Evolutionary conservation across 2,329 filamentous ascomycete genomes (phyloP), one percentile per base, ranked within the genome.

Genomic region (Clonostachys rhizophaga): DNA sequence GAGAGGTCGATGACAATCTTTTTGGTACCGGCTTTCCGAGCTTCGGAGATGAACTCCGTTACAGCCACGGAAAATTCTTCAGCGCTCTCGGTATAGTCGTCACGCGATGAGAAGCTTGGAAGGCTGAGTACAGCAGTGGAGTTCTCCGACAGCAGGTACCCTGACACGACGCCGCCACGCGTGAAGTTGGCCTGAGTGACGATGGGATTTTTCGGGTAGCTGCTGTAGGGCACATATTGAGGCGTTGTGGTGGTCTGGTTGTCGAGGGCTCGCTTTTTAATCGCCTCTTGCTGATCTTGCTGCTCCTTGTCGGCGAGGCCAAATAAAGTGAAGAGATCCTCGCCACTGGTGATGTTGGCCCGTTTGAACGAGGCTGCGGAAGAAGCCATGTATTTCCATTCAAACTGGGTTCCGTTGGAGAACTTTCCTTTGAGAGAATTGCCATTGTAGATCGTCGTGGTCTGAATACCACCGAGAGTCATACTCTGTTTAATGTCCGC

Each of bases 1-100:
- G 76, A 73, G 7, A 87, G 57, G 52, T 88, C 85, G 49, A 88
- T 76, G 33, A 88, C 70, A 6, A 88, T 67, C 58, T 79, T 82
- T 3, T 68, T 78, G 58, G 82, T 83, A 3, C 71, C 69, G 3
- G 66, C 65, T 3, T 59, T 52, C 40, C 71, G 69, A 42, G 33
- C 18, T 42, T 30, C 14, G 6, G 40, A 18, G 40, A 24, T 30
- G 17, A 18, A n/a, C 18, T 30, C 40, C 16, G 40, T 54, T 8
- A 68, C 64, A 2, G 65, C 64, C 1, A 65, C 59, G 43, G 67
- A 55, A 4, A 66, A 56, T 24, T 66, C 58, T 1, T 62, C 65
- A 3, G 57, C 55, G 8, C 64, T 66, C 5, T 59, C 57, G 17
- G 69, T 55, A 49, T 62, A 68, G 45, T 67, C 68, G 6, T 65